Evolutionary conservation across 345 rosid genomes (phyloP).

Genomic region (Diplotaxis tenuifolia): DNA sequence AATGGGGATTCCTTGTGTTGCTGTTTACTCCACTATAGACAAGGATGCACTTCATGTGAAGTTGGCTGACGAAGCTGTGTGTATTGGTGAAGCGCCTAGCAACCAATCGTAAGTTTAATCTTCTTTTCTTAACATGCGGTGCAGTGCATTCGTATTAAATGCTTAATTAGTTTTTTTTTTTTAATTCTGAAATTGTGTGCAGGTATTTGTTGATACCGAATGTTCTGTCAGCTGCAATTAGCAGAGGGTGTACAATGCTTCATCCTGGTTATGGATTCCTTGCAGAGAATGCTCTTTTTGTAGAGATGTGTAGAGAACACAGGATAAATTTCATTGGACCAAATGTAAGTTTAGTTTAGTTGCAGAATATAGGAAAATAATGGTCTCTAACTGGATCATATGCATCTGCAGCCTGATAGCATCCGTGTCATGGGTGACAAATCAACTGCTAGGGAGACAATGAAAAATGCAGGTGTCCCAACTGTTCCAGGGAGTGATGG

Average conservation of each 20-base stretch:
- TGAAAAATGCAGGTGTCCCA: slow-evolving; percentile 98
- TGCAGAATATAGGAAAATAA: neutral
- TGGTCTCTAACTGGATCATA: neutral
- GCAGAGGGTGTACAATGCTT: slow-evolving; percentile 88
- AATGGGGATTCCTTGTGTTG: slow-evolving; percentile 96
- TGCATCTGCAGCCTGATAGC: slow-evolving; percentile 78
- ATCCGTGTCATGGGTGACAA: slow-evolving; percentile 98
- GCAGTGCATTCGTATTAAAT: neutral
- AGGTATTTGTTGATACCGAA: slow-evolving; percentile 86
- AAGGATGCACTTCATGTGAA: slow-evolving; percentile 96
- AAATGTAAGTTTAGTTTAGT: slow-evolving; percentile 52
- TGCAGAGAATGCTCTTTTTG: slow-evolving; percentile 92
- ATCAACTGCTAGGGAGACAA: slow-evolving; percentile 96
- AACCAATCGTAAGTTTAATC: slow-evolving; percentile 74
- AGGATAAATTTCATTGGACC: slow-evolving; percentile 97
- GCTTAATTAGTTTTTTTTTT: neutral
- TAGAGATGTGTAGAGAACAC: slow-evolving; percentile 95
- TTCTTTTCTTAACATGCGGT: neutral
- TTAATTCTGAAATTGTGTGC: slow-evolving; percentile 20
- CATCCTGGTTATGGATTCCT: slow-evolving; percentile 99
- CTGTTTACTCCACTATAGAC: slow-evolving; percentile 93
- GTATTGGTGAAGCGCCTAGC: slow-evolving; percentile 99
- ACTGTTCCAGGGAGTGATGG: slow-evolving; percentile 99
- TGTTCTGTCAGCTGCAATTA: slow-evolving; percentile 91
- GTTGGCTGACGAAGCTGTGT: slow-evolving; percentile 92